Percentiles rank a stretch among this genome's conserved stretches.
Conservation (phyloP, 2,329 filamentous ascomycete genomes). For the Didymella exigua region DNA sequence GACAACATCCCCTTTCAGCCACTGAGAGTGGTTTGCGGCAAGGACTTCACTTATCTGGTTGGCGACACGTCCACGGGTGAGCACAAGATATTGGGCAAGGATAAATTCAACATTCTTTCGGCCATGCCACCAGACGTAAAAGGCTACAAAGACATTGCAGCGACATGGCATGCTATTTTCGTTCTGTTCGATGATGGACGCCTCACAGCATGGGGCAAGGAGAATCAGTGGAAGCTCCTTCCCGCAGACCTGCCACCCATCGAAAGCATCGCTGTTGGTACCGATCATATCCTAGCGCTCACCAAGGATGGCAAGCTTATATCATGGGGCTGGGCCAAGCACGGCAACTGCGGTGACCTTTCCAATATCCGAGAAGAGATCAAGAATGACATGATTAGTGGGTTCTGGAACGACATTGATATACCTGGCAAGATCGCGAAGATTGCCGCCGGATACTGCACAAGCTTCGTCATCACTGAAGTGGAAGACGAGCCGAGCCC, state of each 20-base stretch:
- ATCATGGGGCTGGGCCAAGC: slow-evolving; percentile 96
- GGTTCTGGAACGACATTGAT: slow-evolving; percentile 37
- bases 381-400: slow-evolving; percentile 38
- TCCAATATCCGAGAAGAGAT: slow-evolving; percentile 14
- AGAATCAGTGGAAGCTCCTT: slow-evolving; percentile 82
- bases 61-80: slow-evolving; percentile 60
- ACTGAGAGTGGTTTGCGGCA: slow-evolving; percentile 73
- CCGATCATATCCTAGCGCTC: slow-evolving; percentile 84
- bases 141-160: slow-evolving; percentile 71
- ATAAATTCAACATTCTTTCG: slow-evolving; percentile 72
- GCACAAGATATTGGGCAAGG: slow-evolving; percentile 71
- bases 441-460: slow-evolving; percentile 38
- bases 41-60: slow-evolving; percentile 82
- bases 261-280: slow-evolving; percentile 75
- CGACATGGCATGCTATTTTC: slow-evolving; percentile 84
- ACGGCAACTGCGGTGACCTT: slow-evolving; percentile 83
- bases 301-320: slow-evolving; percentile 70
- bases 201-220: slow-evolving; percentile 77
- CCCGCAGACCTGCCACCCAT: slow-evolving; percentile 66
- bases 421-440: slow-evolving; percentile 28
- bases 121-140: slow-evolving; percentile 59
- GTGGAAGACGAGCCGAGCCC: neutral
- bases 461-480: slow-evolving; percentile 34
- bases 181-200: slow-evolving; percentile 66
- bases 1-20: slow-evolving; percentile 65